Percentiles rank a stretch among this genome's conserved stretches.
Conservation (phyloP, 371 early-diverging fungal genomes). For the Globomyces sp. region DNA sequence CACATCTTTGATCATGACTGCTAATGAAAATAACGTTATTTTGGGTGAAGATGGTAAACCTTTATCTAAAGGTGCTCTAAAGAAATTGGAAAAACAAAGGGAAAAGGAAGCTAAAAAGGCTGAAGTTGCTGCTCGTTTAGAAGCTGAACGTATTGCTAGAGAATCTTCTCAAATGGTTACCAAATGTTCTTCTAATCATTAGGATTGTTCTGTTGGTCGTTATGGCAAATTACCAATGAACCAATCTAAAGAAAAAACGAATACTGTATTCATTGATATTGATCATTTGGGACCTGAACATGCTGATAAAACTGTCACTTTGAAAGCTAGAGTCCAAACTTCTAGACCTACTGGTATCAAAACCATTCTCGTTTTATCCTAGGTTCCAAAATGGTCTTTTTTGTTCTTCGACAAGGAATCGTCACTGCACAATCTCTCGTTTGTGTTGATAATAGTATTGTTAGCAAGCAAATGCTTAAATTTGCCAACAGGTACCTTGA, state of each 20-base stretch:
- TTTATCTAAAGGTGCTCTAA: conserved; percentile 84
- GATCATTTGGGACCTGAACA: conserved; percentile 59
- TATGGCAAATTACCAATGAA: conserved; percentile 91
- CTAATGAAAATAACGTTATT: conserved; percentile 21
- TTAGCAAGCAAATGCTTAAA: conserved; percentile 96
- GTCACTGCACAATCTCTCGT: conserved; percentile 89
- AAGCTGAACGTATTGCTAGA: conserved; percentile 80
- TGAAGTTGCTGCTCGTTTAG: conserved; percentile 62
- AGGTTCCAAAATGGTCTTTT: conserved; percentile 87
- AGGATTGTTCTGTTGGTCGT: conserved; percentile 74
- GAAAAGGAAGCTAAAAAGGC: conserved; percentile 68
- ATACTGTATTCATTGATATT: conserved; percentile 41
- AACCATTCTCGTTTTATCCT: not conserved
- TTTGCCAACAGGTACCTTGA: conserved; percentile 65
- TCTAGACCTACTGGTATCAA: conserved; percentile 76
- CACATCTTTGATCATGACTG: not conserved
- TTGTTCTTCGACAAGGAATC: conserved; percentile 86
- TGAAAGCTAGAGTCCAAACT: conserved; percentile 89
- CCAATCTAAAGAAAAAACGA: conserved; percentile 70
- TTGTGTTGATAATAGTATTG: conserved; percentile 60
- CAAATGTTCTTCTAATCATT: conserved; percentile 17
- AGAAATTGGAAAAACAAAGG: conserved; percentile 89
- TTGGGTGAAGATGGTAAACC: conserved; percentile 83
- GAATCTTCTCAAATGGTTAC: conserved; percentile 54
- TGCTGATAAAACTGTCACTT: conserved; percentile 72